These are phyloP conservation scores for Suhomyces atakaporum DNA, from an alignment of 1,139 yeast species.

Conservation along the genomic window DNA sequence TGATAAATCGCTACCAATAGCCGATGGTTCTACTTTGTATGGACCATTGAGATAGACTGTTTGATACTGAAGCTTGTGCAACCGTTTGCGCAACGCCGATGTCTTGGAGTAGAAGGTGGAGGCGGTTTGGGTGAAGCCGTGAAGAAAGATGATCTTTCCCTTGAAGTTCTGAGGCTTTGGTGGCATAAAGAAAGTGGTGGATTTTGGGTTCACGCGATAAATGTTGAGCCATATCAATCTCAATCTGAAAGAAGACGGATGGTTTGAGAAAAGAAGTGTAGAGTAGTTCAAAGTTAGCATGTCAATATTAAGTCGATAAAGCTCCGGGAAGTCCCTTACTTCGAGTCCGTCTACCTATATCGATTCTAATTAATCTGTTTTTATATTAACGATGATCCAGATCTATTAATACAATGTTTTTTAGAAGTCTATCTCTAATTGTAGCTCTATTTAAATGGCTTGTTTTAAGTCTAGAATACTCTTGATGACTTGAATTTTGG, in stretches of 20 bases:
- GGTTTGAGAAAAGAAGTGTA: too few relatives aligned
- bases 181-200: slow-evolving; percentile 5
- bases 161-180: slow-evolving; percentile 11
- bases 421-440: too few relatives aligned
- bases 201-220: too few relatives aligned
- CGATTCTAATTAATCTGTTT: too few relatives aligned
- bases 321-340: too few relatives aligned
- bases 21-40: slow-evolving; percentile 47
- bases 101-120: slow-evolving; percentile 50
- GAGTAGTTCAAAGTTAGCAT: too few relatives aligned
- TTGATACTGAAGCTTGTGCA: slow-evolving; percentile 43
- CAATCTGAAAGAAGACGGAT: too few relatives aligned
- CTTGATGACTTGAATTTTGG: slow-evolving; percentile 36
- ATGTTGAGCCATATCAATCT: too few relatives aligned
- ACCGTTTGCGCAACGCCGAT: slow-evolving; percentile 44
- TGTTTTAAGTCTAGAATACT: slow-evolving; percentile 33
- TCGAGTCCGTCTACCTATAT: too few relatives aligned
- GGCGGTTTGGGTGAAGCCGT: slow-evolving; percentile 48
- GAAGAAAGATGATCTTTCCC: slow-evolving; percentile 40
- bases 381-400: too few relatives aligned
- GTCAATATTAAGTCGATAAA: too few relatives aligned
- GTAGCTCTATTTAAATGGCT: slow-evolving; percentile 1
- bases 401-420: too few relatives aligned
- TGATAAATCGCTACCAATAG: slow-evolving; percentile 52
- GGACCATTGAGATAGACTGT: slow-evolving; percentile 83